Evolutionary conservation across 352 stramenopile species (phyloP).

Genomic region (Phytophthora hibernalis): DNA sequence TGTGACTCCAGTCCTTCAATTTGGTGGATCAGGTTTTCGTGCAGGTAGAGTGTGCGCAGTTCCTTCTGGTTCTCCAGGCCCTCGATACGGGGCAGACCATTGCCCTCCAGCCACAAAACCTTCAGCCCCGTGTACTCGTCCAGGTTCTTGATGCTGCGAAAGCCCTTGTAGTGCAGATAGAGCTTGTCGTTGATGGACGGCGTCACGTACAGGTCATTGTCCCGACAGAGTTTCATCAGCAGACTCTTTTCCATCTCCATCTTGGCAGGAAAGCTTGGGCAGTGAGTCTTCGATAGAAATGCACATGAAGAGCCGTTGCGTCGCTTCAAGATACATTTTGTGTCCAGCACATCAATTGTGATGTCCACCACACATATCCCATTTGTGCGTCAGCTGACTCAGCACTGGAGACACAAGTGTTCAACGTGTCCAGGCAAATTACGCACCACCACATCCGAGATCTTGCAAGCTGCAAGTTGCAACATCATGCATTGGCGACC

Average conservation of each 20-base stretch:
- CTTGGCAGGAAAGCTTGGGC: constrained; percentile 33
- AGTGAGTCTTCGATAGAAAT: not conserved
- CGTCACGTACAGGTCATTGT: constrained; percentile 93
- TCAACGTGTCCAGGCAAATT: no score
- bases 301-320: constrained; percentile 6
- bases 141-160: constrained; percentile 93
- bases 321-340: constrained; percentile 32
- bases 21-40: constrained; percentile 96
- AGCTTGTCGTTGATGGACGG: constrained; percentile 95
- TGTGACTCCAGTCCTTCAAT: constrained; percentile 86
- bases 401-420: no score
- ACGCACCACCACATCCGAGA: no score
- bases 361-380: not conserved
- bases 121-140: constrained; percentile 95
- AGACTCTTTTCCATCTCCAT: constrained; percentile 91
- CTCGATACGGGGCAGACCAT: constrained; percentile 91
- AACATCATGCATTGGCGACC: no score
- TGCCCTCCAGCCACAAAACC: constrained; percentile 95
- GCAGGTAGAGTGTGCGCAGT: constrained; percentile 93
- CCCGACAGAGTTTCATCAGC: constrained; percentile 91
- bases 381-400: no score
- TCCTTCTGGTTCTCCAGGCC: constrained; percentile 88
- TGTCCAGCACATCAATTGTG: not conserved
- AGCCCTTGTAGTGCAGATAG: constrained; percentile 97
- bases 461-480: no score